These are phyloP conservation scores for Neurospora sp. DNA, from an alignment of 495 filamentous ascomycete species.

Conservation along the genomic window DNA sequence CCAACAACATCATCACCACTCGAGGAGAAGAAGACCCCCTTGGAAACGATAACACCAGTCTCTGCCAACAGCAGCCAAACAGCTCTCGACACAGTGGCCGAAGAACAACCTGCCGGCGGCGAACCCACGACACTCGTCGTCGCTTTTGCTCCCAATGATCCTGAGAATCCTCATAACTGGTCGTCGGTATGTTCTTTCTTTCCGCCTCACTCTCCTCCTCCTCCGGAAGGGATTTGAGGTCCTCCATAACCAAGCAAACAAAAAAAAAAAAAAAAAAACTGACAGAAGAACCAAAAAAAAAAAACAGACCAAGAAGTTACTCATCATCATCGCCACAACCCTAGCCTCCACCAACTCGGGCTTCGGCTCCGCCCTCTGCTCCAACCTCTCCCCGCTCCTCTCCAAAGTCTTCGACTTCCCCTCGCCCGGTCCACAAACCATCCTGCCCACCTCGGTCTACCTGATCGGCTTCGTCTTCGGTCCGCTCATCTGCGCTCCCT, in stretches of 20 bases:
- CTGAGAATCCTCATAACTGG: conserved; percentile 20
- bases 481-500: conserved; percentile 35
- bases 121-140: conserved; percentile 4
- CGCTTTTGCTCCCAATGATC: conserved; percentile 14
- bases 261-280: not conserved
- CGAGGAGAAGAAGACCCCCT: not conserved
- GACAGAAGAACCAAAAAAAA: not conserved
- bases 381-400: conserved; percentile 17
- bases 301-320: conserved; percentile 8
- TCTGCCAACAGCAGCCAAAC: not conserved
- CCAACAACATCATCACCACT: not conserved
- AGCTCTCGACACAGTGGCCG: not conserved
- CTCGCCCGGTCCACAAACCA: conserved; percentile 10
- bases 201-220: not conserved
- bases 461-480: conserved; percentile 55
- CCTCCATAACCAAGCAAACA: not conserved
- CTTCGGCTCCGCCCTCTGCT: conserved; percentile 16
- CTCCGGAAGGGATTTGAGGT: not conserved
- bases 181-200: conserved; percentile 4
- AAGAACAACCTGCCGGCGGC: not conserved
- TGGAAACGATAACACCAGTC: not conserved
- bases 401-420: conserved; percentile 9
- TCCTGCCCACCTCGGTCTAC: conserved; percentile 35
- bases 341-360: conserved; percentile 13
- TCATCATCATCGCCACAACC: conserved; percentile 13